These are phyloP conservation scores for Fusarium torreyae DNA, from an alignment of 2,329 filamentous ascomycete species.

Conservation along the genomic window DNA sequence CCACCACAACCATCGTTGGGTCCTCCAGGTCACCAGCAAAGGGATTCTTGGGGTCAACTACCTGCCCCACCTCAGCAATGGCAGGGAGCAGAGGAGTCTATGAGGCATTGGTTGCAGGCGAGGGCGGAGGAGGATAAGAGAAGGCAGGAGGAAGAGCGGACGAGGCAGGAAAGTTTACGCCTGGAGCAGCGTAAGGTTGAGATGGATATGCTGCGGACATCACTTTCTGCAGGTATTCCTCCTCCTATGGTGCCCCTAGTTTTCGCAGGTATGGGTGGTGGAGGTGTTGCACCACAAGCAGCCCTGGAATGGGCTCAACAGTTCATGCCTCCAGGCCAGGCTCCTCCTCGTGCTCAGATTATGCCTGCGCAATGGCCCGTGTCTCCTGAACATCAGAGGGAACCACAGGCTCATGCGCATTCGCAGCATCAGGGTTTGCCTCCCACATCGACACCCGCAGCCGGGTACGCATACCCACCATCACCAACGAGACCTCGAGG, in stretches of 20 bases:
- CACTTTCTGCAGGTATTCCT: slow-evolving; percentile 78
- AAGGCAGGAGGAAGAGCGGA: slow-evolving; percentile 81
- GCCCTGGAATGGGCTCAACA: slow-evolving; percentile 79
- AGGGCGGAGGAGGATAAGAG: slow-evolving; percentile 82
- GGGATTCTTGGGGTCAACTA: slow-evolving; percentile 66
- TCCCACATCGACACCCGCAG: slow-evolving; percentile 54
- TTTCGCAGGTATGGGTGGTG: slow-evolving; percentile 77
- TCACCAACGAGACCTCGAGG: slow-evolving; percentile 67
- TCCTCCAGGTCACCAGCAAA: slow-evolving; percentile 51
- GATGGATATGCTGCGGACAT: slow-evolving; percentile 79
- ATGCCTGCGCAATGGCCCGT: slow-evolving; percentile 65
- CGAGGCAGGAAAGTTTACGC: slow-evolving; percentile 74
- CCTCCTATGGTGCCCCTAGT: slow-evolving; percentile 82
- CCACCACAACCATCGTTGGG: slow-evolving; percentile 49
- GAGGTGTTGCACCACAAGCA: slow-evolving; percentile 71
- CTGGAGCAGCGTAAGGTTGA: slow-evolving; percentile 82
- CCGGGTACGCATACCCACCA: slow-evolving; percentile 63
- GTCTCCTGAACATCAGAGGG: slow-evolving; percentile 70
- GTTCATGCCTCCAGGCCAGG: slow-evolving; percentile 68
- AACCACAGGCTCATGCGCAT: slow-evolving; percentile 63
- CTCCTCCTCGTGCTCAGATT: slow-evolving; percentile 64
- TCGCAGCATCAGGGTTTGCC: slow-evolving; percentile 59
- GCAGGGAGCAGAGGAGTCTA: slow-evolving; percentile 78
- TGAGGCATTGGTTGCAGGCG: slow-evolving; percentile 79
- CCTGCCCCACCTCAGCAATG: slow-evolving; percentile 77